Base-by-base conservation (phyloP, 768 basidiomycete species). In the Suillus subaureus region DNA sequence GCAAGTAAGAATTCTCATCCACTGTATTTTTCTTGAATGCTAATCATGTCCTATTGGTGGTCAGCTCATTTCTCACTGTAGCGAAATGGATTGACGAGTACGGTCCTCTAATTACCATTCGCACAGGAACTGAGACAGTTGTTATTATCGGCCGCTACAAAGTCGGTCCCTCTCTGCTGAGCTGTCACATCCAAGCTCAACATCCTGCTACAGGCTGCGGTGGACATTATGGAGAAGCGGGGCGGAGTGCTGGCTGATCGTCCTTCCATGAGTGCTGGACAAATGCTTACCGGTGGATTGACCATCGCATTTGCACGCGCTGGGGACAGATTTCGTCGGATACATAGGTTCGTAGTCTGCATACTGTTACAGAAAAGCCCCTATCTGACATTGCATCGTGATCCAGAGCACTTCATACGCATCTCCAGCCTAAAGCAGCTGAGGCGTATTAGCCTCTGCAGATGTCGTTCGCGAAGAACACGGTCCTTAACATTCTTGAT, bases 61-160 rank as follows among this genome's bases (percentile, higher is more conserved):
- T 31, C 51, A 52, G 51, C 4, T 6, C 51, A 52, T 52, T 52
- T 52, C 28, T 52, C 16, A 52, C 51, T 28, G 28, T 52, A 52
- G 51, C 28, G 28, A 16, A 52, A 52, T 52, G 51, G 51, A 52
- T 52, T 28, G 26, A 52, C 9, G 8, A 52, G 28, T 52, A 52
- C 28, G 28, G 51, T 18, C 51, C 51, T 52, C 16, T 52, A 28
- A 52, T 52, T 18, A 52, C 51, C 28, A 11, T 52, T 28, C 51
- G 51, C 16, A 7, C 51, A 18, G 51, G 51, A 28, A 31, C 51
- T 52, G 51, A 52, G 31, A 56, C 35, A 21, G 13, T 56, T 3
- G 54, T 56, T 35, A 56, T 56, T n/a, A 56, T 56, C 33, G 54
- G 54, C 33, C 33, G 54, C 31, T 11, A 56, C 33, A 56, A 56